Base-by-base conservation (phyloP, 805 yeast genomes). In the Groenewaldozyma salmanticensis region DNA sequence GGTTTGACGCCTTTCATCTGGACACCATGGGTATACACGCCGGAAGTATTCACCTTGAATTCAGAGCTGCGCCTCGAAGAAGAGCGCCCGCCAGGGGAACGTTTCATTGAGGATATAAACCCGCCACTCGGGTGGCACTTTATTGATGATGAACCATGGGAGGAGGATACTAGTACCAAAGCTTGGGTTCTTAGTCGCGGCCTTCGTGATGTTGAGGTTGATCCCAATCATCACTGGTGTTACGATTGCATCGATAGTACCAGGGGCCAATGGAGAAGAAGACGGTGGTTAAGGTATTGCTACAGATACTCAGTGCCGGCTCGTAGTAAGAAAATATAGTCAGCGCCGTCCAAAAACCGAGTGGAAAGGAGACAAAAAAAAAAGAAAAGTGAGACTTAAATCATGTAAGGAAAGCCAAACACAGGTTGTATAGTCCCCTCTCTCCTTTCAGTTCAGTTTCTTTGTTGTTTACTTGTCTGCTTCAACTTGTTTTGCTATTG, bases 71-170 rank as follows among this genome's bases (percentile, higher is more conserved):
- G 82, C 31, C 54, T 61, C 31, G 62, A 72, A 15, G 70, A 68
- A 38, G 72, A 70, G 42, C 67, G 74, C 7, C 95, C 96, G 1
- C 69, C 70, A 2, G 94, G 94, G 0, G 75, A 75, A 0, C 57
- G 64, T 16, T 61, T 61, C 27, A 54, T 87, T 17, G 62, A 66
- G 2, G 75, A 76, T 18, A 74, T 87, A 1, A 50, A 54, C 21
- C 79, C 94, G 1, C 95, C 95, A 1, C 52, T 52, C 7, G 78
- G 77, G 11, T 87, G 96, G 96, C 66, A 68, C 44, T 87, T 77
- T 56, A 79, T 74, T 43, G 61, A 62, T 21, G 72, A 70, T 21
- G 69, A 71, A 34, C 64, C 65, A 7, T 87, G 96, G 96, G 60
- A 59, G 38, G 63, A 78, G 11, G 95, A 86, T 52, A 50, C 53